Conservation (phyloP, 2,329 filamentous ascomycete species). For the Colletotrichum musicola region DNA sequence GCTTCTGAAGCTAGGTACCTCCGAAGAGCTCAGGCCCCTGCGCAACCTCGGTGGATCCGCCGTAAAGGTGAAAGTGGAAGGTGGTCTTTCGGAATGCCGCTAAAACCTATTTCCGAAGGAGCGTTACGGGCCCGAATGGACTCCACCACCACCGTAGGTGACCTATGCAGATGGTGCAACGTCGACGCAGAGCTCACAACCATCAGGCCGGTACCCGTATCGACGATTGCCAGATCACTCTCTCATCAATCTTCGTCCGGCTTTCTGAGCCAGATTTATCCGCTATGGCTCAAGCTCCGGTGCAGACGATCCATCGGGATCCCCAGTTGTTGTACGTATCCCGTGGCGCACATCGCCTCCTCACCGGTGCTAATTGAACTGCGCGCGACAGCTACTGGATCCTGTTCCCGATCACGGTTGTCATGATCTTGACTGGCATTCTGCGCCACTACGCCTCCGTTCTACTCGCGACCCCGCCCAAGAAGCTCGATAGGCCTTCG, state of each 20-base stretch:
- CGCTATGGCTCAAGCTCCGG: constrained; percentile 84
- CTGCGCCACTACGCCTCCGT: constrained; percentile 96
- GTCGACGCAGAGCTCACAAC: constrained; percentile 10
- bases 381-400: constrained; percentile 92
- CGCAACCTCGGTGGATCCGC: background rate
- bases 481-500: constrained; percentile 80
- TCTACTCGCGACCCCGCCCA: constrained; percentile 87
- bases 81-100: constrained; percentile 41
- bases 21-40: constrained; percentile 34
- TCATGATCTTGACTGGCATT: constrained; percentile 97
- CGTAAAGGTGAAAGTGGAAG: constrained; percentile 39
- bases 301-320: constrained; percentile 98
- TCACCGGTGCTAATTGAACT: constrained; percentile 10
- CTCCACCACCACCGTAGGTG: constrained; percentile 1
- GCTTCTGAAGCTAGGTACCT: constrained; percentile 25
- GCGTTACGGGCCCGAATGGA: constrained; percentile 4
- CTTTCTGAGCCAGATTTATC: constrained; percentile 13
- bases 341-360: constrained; percentile 28
- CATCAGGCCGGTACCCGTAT: constrained; percentile 13
- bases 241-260: constrained; percentile 2
- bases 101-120: constrained; percentile 40
- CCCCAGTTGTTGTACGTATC: constrained; percentile 90
- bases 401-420: constrained; percentile 93
- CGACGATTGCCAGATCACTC: constrained; percentile 13
- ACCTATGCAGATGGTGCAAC: constrained; percentile 8